Conservation (phyloP, 495 filamentous ascomycete genomes). For the Polyplosphaeria fusca region DNA sequence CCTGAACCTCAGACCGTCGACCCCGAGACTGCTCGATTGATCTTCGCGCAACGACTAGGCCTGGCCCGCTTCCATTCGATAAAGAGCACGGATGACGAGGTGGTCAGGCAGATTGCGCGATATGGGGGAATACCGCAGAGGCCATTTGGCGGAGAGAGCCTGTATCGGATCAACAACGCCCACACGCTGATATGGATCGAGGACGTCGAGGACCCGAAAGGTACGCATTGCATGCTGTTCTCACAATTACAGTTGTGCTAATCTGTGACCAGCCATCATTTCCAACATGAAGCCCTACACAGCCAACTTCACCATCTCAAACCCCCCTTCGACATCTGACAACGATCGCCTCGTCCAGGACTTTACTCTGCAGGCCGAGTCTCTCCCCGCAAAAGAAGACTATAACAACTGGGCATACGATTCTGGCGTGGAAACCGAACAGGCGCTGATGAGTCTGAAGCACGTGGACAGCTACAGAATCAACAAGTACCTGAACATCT, state of each 20-base stretch:
- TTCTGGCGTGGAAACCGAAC: conserved; percentile 1
- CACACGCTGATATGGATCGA: conserved; percentile 51
- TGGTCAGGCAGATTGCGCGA: conserved; percentile 48
- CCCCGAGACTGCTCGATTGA: conserved; percentile 50
- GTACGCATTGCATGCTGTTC: too few species aligned
- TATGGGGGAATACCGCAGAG: conserved; percentile 44
- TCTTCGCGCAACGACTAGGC: conserved; percentile 56
- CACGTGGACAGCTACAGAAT: neutral
- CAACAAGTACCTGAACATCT: conserved; percentile 13
- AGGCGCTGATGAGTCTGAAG: neutral
- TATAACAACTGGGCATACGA: neutral
- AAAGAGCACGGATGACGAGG: conserved; percentile 45
- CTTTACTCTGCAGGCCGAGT: conserved; percentile 20
- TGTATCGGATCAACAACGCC: conserved; percentile 16
- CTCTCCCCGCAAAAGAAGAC: conserved; percentile 7
- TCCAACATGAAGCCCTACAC: too few species aligned
- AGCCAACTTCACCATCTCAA: conserved; percentile 19
- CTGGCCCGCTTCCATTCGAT: conserved; percentile 52
- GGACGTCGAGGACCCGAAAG: conserved; percentile 43
- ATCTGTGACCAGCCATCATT: too few species aligned
- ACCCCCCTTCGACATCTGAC: conserved; percentile 19
- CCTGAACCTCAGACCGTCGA: conserved; percentile 31
- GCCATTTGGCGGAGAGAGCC: conserved; percentile 43
- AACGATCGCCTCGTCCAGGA: conserved; percentile 26
- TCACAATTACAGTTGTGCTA: too few species aligned